phyloP scores from a whole-genome alignment of 768 basidiomycete genomes.

The Hebeloma cylindrosporum region DNA sequence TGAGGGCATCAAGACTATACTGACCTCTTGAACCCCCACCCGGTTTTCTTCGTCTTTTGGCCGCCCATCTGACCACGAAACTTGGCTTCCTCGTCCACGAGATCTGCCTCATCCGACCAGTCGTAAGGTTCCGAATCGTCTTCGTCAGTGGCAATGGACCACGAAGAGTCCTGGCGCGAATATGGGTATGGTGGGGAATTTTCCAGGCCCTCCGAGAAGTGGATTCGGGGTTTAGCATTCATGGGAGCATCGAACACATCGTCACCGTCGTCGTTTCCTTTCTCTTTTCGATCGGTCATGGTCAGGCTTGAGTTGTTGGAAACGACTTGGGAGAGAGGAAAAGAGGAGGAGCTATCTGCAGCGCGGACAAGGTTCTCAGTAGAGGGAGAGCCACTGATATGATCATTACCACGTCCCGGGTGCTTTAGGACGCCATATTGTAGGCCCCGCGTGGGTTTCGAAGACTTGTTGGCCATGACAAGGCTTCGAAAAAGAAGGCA shows the following conservation, averaged over 20 bases:
- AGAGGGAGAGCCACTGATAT: too few relatives aligned
- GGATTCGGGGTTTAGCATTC: constrained; percentile 36
- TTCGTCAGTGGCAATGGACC: constrained; percentile 55
- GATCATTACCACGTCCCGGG: too few relatives aligned
- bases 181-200: constrained; percentile 28
- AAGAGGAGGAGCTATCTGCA: too few relatives aligned
- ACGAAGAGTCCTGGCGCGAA: constrained; percentile 32
- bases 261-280: constrained; percentile 11
- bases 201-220: constrained; percentile 49
- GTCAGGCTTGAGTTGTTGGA: background rate
- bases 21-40: constrained; percentile 58
- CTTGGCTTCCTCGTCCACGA: constrained; percentile 68
- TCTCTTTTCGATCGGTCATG: constrained; percentile 16
- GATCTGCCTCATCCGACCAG: constrained; percentile 78
- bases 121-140: constrained; percentile 66
- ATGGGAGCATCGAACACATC: constrained; percentile 18
- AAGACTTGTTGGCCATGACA: too few relatives aligned
- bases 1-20: constrained; percentile 1
- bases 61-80: constrained; percentile 64
- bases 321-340: background rate
- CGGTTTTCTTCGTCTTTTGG: constrained; percentile 39
- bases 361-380: too few relatives aligned
- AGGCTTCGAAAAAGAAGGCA: too few relatives aligned
- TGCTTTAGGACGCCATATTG: too few relatives aligned
- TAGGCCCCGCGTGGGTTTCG: too few relatives aligned